Base-by-base conservation (phyloP, 345 rosid species). In the Streptanthus diversifolius region DNA sequence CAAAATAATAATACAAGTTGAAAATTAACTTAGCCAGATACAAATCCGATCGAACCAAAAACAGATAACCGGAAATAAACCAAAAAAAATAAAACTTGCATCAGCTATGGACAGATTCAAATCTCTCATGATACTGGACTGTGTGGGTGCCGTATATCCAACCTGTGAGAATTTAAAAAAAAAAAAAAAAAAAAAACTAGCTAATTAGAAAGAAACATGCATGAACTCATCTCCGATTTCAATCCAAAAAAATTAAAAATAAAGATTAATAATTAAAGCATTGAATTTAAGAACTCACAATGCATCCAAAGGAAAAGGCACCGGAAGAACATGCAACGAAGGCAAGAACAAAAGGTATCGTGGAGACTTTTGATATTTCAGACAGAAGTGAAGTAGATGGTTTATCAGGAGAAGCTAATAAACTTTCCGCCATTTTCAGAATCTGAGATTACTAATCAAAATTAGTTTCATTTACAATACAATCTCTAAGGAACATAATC, bases 121-220 rank as follows among this genome's bases (percentile, higher is more conserved):
- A 51, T 77, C 80, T 19, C 66, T 59, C 73, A 72, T 77, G 45
- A 77, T 77, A 49, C 73, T 24, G 0, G 80, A 59, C 45, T 77
- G 77, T 41, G 80, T 60, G 17, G 80, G 80, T 51, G 80, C 77
- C 1, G 80, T 41, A 72, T 77, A 77, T 51, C 73, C 80, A 0
- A 77, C 18, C 80, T 77, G 52, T 22, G 11, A 30, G 11, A 43
- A 52, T 25, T 25, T 5, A 13, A 7, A 44, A 2, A 17, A 12
- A 13, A 7, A 44, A 2, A 17, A 44, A 7, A 45, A 7, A 45
- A 14, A 1, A 39, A 32, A 6, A 6, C 1, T 11, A 12, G 37
- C 13, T 27, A 15, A 24, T n/a, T 29, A 29, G 5, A 53, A 43
- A n/a, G n/a, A 7, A 21, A 22, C n/a, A 10, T 48, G 7, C 3